phyloP scores from a whole-genome alignment of 2,329 filamentous ascomycete genomes.

The Pseudocercospora fuligena region DNA sequence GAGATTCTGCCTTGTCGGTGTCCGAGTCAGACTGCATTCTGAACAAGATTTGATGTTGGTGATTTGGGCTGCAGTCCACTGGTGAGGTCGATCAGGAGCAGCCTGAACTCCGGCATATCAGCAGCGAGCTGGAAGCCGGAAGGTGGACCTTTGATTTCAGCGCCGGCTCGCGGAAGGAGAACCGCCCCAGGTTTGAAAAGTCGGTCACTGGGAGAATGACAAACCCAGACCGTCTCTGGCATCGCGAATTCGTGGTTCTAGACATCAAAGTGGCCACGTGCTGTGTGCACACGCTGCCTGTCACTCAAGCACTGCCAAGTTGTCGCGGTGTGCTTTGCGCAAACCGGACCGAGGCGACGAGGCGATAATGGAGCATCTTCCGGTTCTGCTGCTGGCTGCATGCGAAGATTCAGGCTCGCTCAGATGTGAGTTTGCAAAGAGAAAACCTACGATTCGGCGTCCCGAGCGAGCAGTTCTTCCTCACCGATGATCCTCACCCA shows the following conservation, averaged over 20 bases:
- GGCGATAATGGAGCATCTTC: background rate
- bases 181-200: background rate
- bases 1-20: background rate
- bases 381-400: background rate
- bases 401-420: background rate
- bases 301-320: constrained; percentile 1
- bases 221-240: background rate
- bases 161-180: background rate
- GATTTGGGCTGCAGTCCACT: background rate
- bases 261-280: background rate
- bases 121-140: background rate
- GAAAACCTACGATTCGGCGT: background rate
- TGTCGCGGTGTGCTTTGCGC: background rate
- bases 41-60: background rate
- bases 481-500: background rate
- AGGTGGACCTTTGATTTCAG: background rate
- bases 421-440: background rate
- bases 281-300: background rate
- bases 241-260: background rate
- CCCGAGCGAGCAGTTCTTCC: background rate
- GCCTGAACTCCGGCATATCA: background rate
- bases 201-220: background rate
- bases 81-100: background rate
- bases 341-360: background rate
- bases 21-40: background rate